Evolutionary conservation across 2,329 filamentous ascomycete species (phyloP).

Genomic region (Pseudogymnoascus sp.): DNA sequence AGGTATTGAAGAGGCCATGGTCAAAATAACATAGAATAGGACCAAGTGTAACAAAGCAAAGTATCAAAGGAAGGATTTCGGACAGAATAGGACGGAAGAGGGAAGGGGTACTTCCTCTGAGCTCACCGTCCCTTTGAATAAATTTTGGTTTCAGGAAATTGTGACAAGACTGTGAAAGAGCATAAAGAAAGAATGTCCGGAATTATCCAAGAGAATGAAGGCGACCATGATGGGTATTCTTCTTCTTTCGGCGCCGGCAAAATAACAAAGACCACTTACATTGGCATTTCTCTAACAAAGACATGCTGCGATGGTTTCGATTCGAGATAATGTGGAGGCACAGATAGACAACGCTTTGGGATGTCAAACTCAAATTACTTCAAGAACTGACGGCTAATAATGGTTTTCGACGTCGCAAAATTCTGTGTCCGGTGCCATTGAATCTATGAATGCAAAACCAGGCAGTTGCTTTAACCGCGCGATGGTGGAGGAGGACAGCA

Average conservation of each 20-base stretch:
- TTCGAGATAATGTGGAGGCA: not conserved
- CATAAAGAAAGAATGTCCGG: slow-evolving; percentile 5
- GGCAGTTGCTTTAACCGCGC: not conserved
- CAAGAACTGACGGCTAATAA: not conserved
- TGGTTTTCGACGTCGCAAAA: not conserved
- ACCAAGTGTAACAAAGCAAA: slow-evolving; percentile 5
- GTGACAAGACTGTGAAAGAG: not conserved
- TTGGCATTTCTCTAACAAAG: not conserved
- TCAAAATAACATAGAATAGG: slow-evolving; percentile 5
- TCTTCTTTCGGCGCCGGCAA: not conserved
- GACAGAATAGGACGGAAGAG: not conserved
- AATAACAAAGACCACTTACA: not conserved
- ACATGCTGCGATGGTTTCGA: not conserved
- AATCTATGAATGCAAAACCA: not conserved
- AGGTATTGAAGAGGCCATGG: not conserved
- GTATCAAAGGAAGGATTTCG: not conserved
- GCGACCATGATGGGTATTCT: not conserved
- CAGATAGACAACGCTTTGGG: not conserved
- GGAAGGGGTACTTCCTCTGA: not conserved
- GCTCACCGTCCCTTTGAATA: not conserved
- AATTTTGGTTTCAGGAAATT: not conserved
- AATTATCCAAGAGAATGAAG: not conserved
- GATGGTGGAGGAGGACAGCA: not conserved
- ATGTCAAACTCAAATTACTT: not conserved
- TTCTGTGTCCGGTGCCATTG: not conserved